These are phyloP conservation scores for Evernia prunastri DNA, from an alignment of 495 filamentous ascomycete genomes.

Conservation along the genomic window DNA sequence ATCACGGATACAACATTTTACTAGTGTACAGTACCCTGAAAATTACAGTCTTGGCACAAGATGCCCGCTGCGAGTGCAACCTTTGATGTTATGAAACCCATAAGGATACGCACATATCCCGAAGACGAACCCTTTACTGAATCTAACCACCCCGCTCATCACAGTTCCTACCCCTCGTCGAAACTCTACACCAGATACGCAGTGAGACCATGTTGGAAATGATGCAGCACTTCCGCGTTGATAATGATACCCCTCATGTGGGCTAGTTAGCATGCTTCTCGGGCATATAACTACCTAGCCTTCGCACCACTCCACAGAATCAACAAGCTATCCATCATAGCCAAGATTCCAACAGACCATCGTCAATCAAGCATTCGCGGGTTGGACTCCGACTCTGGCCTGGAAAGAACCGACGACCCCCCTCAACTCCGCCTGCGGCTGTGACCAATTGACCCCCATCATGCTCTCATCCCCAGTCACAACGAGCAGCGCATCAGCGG, in stretches of 20 bases:
- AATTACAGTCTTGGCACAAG: background rate
- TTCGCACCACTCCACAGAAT: too few relatives aligned
- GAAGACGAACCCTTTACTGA: background rate
- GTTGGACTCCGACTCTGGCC: background rate
- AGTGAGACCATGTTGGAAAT: too few relatives aligned
- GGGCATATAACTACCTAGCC: too few relatives aligned
- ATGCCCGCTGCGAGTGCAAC: background rate
- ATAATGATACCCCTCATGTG: too few relatives aligned
- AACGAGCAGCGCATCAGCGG: slow-evolving; percentile 39
- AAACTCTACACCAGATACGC: background rate
- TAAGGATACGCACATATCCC: background rate
- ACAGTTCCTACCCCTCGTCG: background rate
- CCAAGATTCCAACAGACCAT: too few relatives aligned
- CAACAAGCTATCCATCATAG: too few relatives aligned
- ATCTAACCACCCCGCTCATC: background rate
- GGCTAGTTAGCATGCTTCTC: too few relatives aligned
- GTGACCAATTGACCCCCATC: slow-evolving; percentile 24
- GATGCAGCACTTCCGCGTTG: too few relatives aligned
- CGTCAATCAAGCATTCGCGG: background rate
- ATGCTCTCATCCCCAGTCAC: slow-evolving; percentile 25
- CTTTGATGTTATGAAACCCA: background rate
- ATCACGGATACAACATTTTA: too few relatives aligned
- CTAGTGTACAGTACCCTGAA: background rate
- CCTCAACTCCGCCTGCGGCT: slow-evolving; percentile 14
- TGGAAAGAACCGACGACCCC: background rate